phyloP scores from a whole-genome alignment of 2,329 filamentous ascomycete genomes.

The Talaromyces sp. region DNA sequence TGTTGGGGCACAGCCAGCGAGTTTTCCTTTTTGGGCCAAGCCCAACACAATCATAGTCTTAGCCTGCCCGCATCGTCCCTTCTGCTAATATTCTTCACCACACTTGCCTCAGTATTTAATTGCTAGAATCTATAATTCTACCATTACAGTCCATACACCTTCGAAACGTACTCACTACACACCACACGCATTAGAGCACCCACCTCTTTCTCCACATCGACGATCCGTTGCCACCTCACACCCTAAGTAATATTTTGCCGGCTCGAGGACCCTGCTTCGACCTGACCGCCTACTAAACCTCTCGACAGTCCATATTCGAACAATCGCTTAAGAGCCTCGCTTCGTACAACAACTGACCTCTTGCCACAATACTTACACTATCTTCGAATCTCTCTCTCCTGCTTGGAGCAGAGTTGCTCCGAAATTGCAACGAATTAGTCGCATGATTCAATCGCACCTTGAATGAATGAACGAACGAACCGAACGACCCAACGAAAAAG shows the following conservation, averaged over 20 bases:
- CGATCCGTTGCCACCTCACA: constrained; percentile 11
- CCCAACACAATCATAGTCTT: not conserved
- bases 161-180: not conserved
- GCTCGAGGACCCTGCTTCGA: constrained; percentile 3
- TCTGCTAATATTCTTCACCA: not conserved
- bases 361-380: not conserved
- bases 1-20: not conserved
- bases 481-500: constrained; percentile 3
- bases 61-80: not conserved
- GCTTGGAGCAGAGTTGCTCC: constrained; percentile 7
- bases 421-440: not conserved
- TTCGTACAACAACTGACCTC: not conserved
- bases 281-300: not conserved
- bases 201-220: not conserved
- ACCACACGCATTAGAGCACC: not conserved
- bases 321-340: not conserved
- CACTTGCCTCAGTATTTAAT: too few relatives aligned
- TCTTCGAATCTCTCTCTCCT: not conserved
- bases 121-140: not conserved
- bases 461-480: constrained; percentile 6
- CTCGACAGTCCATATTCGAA: not conserved
- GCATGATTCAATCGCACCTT: constrained; percentile 9
- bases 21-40: not conserved
- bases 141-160: not conserved
- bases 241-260: not conserved